A percentile compares a stretch with the other conserved stretches of the same genome.
Conservation (phyloP, 75 land plant species). For the Isoetes taiwanensis region DNA sequence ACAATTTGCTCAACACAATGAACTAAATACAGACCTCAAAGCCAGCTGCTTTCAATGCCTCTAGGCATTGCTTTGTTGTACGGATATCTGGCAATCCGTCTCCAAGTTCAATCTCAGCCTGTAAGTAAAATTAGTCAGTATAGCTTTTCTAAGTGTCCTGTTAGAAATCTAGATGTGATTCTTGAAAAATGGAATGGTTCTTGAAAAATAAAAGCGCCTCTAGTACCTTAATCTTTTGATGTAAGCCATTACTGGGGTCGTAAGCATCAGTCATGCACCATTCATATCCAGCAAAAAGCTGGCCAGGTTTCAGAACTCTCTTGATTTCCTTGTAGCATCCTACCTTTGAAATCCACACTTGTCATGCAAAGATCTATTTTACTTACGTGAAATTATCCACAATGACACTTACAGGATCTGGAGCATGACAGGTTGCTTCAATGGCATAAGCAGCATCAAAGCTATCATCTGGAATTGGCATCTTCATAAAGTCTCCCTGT, state of each 20-base stretch:
- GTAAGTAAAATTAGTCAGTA: background rate
- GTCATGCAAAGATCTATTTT: too few relatives aligned
- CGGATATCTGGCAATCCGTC: constrained; percentile 93
- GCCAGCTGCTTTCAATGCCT: constrained; percentile 71
- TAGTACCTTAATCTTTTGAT: constrained; percentile 68
- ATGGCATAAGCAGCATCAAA: constrained; percentile 96
- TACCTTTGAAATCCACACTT: constrained; percentile 29
- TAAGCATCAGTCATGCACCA: constrained; percentile 94
- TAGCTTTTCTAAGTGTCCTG: background rate
- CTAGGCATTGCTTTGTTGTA: constrained; percentile 53
- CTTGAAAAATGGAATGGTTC: background rate
- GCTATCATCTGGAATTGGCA: constrained; percentile 68
- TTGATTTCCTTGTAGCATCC: constrained; percentile 84
- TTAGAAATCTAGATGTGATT: constrained; percentile 2
- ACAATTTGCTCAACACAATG: too few relatives aligned
- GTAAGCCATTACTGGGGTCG: constrained; percentile 65
- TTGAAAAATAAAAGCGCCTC: background rate
- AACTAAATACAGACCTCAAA: constrained; percentile 55
- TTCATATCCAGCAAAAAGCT: constrained; percentile 91
- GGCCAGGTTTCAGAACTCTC: constrained; percentile 94
- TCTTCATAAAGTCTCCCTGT: constrained; percentile 98
- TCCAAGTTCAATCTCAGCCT: constrained; percentile 95
- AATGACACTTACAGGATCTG: constrained; percentile 58
- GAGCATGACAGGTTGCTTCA: constrained; percentile 98
- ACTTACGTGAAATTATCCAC: too few relatives aligned